Evolutionary conservation across 2,329 filamentous ascomycete genomes (phyloP), one percentile per base, ranked within the genome.

Genomic region (Sporothrix pseudoabietina): DNA sequence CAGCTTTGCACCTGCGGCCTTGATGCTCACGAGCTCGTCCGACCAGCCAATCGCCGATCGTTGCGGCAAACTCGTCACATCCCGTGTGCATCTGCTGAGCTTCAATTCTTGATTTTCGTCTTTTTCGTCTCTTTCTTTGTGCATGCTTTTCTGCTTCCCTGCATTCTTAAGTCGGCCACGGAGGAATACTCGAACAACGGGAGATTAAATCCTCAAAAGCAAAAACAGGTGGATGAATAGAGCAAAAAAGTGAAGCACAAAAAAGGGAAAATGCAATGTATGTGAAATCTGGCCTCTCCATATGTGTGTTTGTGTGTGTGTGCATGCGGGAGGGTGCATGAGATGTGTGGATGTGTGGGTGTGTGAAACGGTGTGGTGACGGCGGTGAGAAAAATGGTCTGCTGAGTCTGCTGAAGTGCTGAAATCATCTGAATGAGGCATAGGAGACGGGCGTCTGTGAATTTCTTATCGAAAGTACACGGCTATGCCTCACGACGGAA

Each of bases 1-100:
- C 61, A 68, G 44, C 61, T 52, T 52, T 68, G 65, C 65, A 35
- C 65, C 65, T 68, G 65, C 44, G 30, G 44, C 65, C 65, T 41
- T 47, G 61, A 7, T 66, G 61, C 61, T 66, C 61, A 66, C 61
- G 47, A 68, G 65, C 44, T 68, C 44, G 26, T 26, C 41, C 30
- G 7, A 22, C 10, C 44, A 68, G 44, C 65, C 39, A 52, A 35
- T 68, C 14, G 14, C 7, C 65, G 12, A 39, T 39, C 39, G 35
- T 41, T 12, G 39, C 61, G 61, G 39, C 61, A 66, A 61, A 39
- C 61, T 66, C 39, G 39, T 66, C 61, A 66, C 61, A 66, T 66
- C 39, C 39, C 61, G 61, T 47, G 4, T 47, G 39, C 39, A 12
- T 47, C 39, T 41, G 26, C 39, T 30, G 5, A 8, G n/a, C 14